Evolutionary conservation across 2,329 filamentous ascomycete genomes (phyloP).

Genomic region (Xylaria sp.): DNA sequence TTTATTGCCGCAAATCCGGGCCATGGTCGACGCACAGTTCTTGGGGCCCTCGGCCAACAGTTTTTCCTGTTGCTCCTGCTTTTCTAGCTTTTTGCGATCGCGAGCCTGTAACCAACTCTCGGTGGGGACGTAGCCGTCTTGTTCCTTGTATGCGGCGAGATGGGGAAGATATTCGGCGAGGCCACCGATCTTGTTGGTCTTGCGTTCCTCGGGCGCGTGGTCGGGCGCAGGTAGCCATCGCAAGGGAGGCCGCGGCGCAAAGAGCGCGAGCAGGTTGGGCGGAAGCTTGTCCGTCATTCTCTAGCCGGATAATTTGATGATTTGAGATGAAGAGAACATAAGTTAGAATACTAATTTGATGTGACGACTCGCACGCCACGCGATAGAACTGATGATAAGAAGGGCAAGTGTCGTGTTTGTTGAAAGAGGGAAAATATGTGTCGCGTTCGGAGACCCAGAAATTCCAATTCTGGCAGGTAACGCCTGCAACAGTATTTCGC

Average conservation of each 20-base stretch:
- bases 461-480: slow-evolving; percentile 19
- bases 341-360: slow-evolving; percentile 13
- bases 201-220: slow-evolving; percentile 82
- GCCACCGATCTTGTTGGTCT: slow-evolving; percentile 76
- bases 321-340: slow-evolving; percentile 9
- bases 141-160: slow-evolving; percentile 80
- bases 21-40: slow-evolving; percentile 61
- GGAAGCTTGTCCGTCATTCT: slow-evolving; percentile 97
- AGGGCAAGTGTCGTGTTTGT: slow-evolving; percentile 22
- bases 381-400: slow-evolving; percentile 29
- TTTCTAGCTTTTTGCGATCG: slow-evolving; percentile 85
- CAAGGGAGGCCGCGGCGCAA: slow-evolving; percentile 91
- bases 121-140: slow-evolving; percentile 79
- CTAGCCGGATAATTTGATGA: slow-evolving; percentile 28
- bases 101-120: slow-evolving; percentile 93
- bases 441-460: slow-evolving; percentile 43
- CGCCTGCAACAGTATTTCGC: neutral
- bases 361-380: slow-evolving; percentile 27
- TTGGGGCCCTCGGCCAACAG: slow-evolving; percentile 71
- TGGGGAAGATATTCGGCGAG: slow-evolving; percentile 79
- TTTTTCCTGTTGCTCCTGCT: slow-evolving; percentile 73
- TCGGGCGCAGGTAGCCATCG: slow-evolving; percentile 88
- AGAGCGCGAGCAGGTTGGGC: slow-evolving; percentile 90
- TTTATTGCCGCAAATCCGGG: neutral
- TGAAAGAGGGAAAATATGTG: slow-evolving; percentile 37